Conservation (phyloP, 2,329 filamentous ascomycete species). For the Xylariaceae sp. region DNA sequence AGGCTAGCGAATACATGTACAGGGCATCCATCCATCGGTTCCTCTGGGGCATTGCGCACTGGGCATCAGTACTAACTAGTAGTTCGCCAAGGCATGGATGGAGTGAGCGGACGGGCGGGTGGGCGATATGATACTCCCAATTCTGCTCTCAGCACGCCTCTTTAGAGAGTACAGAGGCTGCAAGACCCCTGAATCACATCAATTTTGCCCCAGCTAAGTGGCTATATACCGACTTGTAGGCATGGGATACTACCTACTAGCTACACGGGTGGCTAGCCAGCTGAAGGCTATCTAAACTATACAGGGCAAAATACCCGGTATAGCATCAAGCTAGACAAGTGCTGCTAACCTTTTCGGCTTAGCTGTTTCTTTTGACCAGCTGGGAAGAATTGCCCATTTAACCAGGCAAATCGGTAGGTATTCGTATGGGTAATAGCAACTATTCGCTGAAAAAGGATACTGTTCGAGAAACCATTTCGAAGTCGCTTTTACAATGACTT, state of each 20-base stretch:
- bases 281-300: slow-evolving; percentile 12
- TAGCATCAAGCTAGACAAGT: slow-evolving; percentile 25
- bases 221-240: not conserved
- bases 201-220: not conserved
- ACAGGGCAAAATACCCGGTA: slow-evolving; percentile 23
- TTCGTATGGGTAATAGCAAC: not conserved
- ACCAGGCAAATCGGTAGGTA: slow-evolving; percentile 4
- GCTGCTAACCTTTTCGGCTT: slow-evolving; percentile 4
- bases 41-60: slow-evolving; percentile 7
- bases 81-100: slow-evolving; percentile 13
- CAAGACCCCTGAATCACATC: slow-evolving; percentile 5
- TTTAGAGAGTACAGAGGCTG: not conserved
- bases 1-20: slow-evolving; percentile 7
- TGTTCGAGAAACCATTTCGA: too few relatives aligned
- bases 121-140: not conserved
- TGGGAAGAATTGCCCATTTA: slow-evolving; percentile 12
- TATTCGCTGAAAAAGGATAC: too few relatives aligned
- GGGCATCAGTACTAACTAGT: too few relatives aligned
- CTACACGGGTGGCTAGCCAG: slow-evolving; percentile 1
- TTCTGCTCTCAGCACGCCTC: slow-evolving; percentile 6
- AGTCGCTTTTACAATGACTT: too few relatives aligned
- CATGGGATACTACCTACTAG: not conserved
- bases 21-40: slow-evolving; percentile 1
- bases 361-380: slow-evolving; percentile 5
- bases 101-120: slow-evolving; percentile 1